Base-by-base conservation (phyloP, 345 rosid genomes). In the Lepidium aucheri region DNA sequence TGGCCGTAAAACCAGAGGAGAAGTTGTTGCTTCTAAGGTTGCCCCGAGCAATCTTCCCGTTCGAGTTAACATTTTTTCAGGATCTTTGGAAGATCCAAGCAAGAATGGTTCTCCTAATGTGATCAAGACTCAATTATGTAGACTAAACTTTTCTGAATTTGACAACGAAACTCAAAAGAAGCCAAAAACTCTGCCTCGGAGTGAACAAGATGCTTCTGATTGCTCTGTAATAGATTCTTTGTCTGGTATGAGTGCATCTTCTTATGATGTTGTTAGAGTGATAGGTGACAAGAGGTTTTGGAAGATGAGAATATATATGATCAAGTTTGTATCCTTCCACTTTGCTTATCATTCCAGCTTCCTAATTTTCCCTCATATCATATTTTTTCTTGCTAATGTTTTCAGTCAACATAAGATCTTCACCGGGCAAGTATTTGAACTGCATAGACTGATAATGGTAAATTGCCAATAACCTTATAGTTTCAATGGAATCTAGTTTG, bases 401-500 rank as follows among this genome's bases (percentile, higher is more conserved):
- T 75, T 63, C 93, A 88, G 97, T 36, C 97, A 90, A 65, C 93
- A 90, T 50, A 88, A 89, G 75, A 70, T 83, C 45, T 88, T 90
- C 12, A 69, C 81, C 0, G 61, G 70, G 15, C 95, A 90, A 80
- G 84, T 90, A 54, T 90, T 90, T 63, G 95, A 90, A 81, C 76
- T 90, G 70, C 93, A 90, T 72, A 86, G 95, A 76, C 76, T 90
- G 30, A 68, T 86, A 57, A 86, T 77, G 95, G 97, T 90, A 82
- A 76, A 26, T 33, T 65, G 26, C 2, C 45, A 9, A 4, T 34
- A 69, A 40, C 64, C 15, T 28, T 28, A 22, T 69, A 51, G 24
- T 61, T 60, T 52, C 12, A 1, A 12, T 38, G 3, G 22, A 68
- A 53, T 42, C 34, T 63, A 43, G 26, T 40, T 13, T 63, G 44